phyloP scores from a whole-genome alignment of 1,284 basidiomycete species.

The Pyrrhoderma lamaoense region DNA sequence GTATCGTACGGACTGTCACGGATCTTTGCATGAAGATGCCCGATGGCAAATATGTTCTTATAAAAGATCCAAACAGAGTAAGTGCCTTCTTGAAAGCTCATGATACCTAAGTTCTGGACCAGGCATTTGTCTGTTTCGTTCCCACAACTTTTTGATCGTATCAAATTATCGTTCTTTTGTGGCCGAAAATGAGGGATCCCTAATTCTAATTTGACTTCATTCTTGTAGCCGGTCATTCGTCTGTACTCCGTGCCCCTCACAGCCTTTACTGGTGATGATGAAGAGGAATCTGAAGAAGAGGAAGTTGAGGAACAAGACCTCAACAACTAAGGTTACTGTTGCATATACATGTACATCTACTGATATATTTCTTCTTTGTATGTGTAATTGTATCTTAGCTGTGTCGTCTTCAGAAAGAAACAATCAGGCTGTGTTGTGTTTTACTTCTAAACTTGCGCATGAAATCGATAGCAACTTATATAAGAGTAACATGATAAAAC shows the following conservation, averaged over 20 bases:
- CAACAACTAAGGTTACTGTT: constrained; percentile 13
- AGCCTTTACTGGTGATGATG: constrained; percentile 69
- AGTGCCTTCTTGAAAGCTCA: constrained; percentile 24
- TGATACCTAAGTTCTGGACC: constrained; percentile 55
- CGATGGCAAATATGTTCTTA: constrained; percentile 92
- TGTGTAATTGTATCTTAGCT: too few relatives aligned
- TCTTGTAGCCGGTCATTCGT: constrained; percentile 77
- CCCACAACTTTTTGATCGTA: constrained; percentile 58
- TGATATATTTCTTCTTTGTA: constrained; percentile 8
- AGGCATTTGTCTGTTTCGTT: constrained; percentile 89
- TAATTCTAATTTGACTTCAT: too few relatives aligned
- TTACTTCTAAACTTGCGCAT: too few relatives aligned
- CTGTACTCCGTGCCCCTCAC: constrained; percentile 87
- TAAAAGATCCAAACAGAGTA: constrained; percentile 96
- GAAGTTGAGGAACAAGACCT: constrained; percentile 48
- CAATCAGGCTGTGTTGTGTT: too few relatives aligned
- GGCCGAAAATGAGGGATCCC: too few relatives aligned
- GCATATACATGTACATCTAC: not conserved
- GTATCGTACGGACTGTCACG: constrained; percentile 91
- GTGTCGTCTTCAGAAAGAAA: too few relatives aligned
- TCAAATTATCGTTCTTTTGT: too few relatives aligned
- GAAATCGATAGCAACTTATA: too few relatives aligned
- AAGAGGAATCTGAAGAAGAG: constrained; percentile 43
- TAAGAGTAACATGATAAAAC: too few relatives aligned
- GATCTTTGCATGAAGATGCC: constrained; percentile 92